Evolutionary conservation across 768 basidiomycete genomes (phyloP).

Genomic region (Galerina sulciceps): DNA sequence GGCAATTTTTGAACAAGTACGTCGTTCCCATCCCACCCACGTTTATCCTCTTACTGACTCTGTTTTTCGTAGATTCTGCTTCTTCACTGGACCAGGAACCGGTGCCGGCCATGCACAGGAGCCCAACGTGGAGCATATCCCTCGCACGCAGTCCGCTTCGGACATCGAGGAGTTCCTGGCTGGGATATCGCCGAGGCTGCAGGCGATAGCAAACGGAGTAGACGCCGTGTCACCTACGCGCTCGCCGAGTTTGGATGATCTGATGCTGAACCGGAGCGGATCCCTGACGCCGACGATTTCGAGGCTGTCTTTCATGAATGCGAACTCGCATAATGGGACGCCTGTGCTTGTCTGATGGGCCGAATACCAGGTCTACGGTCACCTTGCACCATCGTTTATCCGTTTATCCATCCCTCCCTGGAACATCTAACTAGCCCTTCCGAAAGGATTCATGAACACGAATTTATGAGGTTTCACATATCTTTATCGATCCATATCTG

Average conservation of each 20-base stretch:
- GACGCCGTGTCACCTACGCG: slow-evolving; percentile 21
- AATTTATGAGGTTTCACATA: too few species aligned
- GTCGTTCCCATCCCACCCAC: slow-evolving; percentile 22
- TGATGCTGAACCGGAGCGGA: slow-evolving; percentile 20
- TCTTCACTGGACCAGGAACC: slow-evolving; percentile 67
- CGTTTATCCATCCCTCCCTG: too few species aligned
- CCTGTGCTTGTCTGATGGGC: slow-evolving; percentile 13
- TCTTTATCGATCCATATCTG: too few species aligned
- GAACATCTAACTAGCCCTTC: too few species aligned
- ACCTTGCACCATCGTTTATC: too few species aligned
- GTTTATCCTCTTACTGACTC: not conserved
- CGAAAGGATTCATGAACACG: too few species aligned
- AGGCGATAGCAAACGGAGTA: slow-evolving; percentile 14
- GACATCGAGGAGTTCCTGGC: slow-evolving; percentile 57
- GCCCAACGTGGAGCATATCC: slow-evolving; percentile 15
- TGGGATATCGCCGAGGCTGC: slow-evolving; percentile 35
- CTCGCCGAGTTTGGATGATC: slow-evolving; percentile 30
- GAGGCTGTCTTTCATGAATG: slow-evolving; percentile 17
- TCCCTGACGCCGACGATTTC: slow-evolving; percentile 30
- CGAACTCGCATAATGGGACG: slow-evolving; percentile 7
- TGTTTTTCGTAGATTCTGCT: slow-evolving; percentile 68
- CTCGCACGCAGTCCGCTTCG: slow-evolving; percentile 53
- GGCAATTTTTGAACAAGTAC: slow-evolving; percentile 67
- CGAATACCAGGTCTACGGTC: not conserved
- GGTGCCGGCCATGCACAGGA: not conserved